Percentiles rank a stretch among this genome's conserved stretches.
Evolutionary conservation across 2,329 filamentous ascomycete genomes (phyloP).

Genomic region (Diaporthe aspalathi): DNA sequence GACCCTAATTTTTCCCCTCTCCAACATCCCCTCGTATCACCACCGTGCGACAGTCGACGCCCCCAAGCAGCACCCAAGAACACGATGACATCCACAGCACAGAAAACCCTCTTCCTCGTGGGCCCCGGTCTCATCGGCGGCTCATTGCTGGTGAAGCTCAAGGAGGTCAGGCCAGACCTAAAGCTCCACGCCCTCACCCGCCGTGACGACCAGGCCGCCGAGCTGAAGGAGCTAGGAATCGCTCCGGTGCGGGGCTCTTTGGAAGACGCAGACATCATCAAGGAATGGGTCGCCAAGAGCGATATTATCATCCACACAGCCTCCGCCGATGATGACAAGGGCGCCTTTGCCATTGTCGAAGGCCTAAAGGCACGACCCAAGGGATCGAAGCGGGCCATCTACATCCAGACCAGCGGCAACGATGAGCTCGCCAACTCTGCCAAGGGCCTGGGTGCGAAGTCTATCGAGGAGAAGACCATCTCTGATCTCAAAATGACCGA

Average conservation of each 20-base stretch:
- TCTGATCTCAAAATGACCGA: constrained; percentile 38
- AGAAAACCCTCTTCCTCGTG: constrained; percentile 37
- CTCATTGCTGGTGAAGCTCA: constrained; percentile 37
- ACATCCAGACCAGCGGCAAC: constrained; percentile 40
- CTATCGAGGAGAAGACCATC: constrained; percentile 33
- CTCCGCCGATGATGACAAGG: constrained; percentile 36
- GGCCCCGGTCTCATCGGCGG: constrained; percentile 37
- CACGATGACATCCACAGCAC: constrained; percentile 27
- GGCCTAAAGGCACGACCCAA: constrained; percentile 34
- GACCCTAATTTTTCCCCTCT: constrained; percentile 2
- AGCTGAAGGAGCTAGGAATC: constrained; percentile 34
- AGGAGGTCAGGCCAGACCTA: constrained; percentile 34
- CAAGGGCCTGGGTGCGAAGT: neutral
- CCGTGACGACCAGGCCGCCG: constrained; percentile 36
- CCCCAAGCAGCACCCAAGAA: neutral
- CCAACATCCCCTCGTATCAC: neutral
- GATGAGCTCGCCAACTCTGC: constrained; percentile 37
- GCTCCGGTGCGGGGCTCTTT: constrained; percentile 35
- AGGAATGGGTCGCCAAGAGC: constrained; percentile 36
- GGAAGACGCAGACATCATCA: constrained; percentile 29
- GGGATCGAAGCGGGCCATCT: constrained; percentile 35
- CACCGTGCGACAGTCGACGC: neutral
- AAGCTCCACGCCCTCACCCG: constrained; percentile 37
- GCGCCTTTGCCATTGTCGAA: constrained; percentile 35
- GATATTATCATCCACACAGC: constrained; percentile 38